phyloP scores from a whole-genome alignment of 192 early-diverging fungal genomes.

The Paraglomus brasilianum region DNA sequence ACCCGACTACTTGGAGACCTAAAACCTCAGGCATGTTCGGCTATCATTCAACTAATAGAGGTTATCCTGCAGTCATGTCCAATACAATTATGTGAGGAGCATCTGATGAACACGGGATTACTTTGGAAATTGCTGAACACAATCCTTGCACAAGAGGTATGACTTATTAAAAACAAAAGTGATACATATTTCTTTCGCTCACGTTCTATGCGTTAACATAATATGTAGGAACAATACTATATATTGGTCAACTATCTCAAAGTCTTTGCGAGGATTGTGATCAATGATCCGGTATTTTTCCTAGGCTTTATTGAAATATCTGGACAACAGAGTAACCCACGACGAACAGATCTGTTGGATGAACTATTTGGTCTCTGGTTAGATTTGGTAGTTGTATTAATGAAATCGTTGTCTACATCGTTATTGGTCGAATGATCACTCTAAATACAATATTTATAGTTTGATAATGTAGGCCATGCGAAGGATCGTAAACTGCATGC shows the following conservation, averaged over 20 bases:
- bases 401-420: not conserved
- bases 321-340: conserved; percentile 44
- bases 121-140: conserved; percentile 54
- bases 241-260: conserved; percentile 63
- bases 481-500: conserved; percentile 65
- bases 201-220: not conserved
- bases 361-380: conserved; percentile 58
- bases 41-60: conserved; percentile 63
- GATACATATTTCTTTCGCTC: not conserved
- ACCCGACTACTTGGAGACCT: conserved; percentile 55
- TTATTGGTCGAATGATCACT: not conserved
- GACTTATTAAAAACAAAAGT: conserved; percentile 1
- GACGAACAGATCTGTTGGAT: conserved; percentile 45
- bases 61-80: conserved; percentile 50
- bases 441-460: conserved; percentile 43
- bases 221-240: conserved; percentile 48
- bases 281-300: conserved; percentile 58
- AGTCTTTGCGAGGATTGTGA: conserved; percentile 58
- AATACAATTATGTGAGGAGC: conserved; percentile 47
- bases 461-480: conserved; percentile 72
- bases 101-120: conserved; percentile 55
- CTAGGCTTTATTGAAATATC: conserved; percentile 48
- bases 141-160: conserved; percentile 55
- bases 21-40: conserved; percentile 55
- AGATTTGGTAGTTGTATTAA: conserved; percentile 55